Evolutionary conservation across 306 rosid genomes (phyloP).

Genomic region (Corylus avellana): DNA sequence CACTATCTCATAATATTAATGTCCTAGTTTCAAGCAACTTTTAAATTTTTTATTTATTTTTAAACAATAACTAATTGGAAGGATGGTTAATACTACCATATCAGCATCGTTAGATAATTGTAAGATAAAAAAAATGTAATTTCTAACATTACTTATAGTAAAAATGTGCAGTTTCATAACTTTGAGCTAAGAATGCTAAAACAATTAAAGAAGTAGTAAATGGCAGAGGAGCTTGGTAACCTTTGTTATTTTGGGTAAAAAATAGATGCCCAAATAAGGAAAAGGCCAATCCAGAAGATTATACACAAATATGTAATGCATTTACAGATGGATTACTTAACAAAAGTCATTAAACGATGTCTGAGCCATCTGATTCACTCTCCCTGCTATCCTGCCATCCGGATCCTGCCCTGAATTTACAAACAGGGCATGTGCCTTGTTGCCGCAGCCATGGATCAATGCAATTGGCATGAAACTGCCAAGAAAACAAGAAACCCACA

Average conservation of each 20-base stretch:
- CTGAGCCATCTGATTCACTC: slow-evolving; percentile 44
- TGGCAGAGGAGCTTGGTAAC: background rate
- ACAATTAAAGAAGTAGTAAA: background rate
- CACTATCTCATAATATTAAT: too few relatives aligned
- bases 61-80: too few relatives aligned
- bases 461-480: slow-evolving; percentile 72
- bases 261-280: background rate
- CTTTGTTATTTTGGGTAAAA: background rate
- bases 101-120: too few relatives aligned
- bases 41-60: too few relatives aligned
- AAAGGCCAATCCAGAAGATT: background rate
- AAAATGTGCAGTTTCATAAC: background rate
- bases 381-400: slow-evolving; percentile 46
- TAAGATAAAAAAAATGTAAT: too few relatives aligned
- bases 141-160: too few relatives aligned
- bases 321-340: background rate
- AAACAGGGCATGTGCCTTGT: slow-evolving; percentile 70
- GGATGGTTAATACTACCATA: too few relatives aligned
- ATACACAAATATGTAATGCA: background rate
- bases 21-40: too few relatives aligned
- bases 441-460: slow-evolving; percentile 74
- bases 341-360: slow-evolving; percentile 23
- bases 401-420: slow-evolving; percentile 55
- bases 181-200: background rate
- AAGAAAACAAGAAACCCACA: background rate